These are phyloP conservation scores for Blepharisma undulans DNA, from an alignment of 169 alveolate species.

Conservation along the genomic window DNA sequence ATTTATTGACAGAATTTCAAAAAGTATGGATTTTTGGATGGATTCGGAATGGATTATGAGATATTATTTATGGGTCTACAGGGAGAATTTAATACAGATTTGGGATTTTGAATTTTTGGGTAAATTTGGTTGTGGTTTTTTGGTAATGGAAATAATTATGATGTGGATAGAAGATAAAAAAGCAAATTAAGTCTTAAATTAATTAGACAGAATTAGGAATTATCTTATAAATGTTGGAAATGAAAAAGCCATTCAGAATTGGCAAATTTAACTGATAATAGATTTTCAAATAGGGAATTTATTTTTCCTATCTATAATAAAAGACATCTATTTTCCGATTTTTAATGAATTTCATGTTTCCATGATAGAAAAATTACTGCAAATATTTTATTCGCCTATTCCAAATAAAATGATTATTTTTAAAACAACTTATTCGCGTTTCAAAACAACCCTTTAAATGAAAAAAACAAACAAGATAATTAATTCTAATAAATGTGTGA, in stretches of 20 bases:
- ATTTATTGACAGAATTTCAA: neutral
- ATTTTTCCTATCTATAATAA: neutral
- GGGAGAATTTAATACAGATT: neutral
- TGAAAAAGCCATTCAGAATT: neutral
- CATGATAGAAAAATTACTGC: neutral
- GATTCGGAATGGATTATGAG: neutral
- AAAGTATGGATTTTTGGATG: neutral
- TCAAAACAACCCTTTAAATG: neutral
- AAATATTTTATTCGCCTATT: too few species aligned
- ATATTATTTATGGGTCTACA: neutral
- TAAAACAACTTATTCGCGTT: neutral
- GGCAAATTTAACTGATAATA: neutral
- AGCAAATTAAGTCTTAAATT: too few species aligned
- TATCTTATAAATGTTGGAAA: neutral
- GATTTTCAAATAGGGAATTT: neutral
- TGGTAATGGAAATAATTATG: too few species aligned
- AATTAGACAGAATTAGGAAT: neutral
- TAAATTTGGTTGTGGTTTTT: neutral
- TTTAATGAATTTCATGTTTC: neutral
- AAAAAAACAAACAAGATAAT: too few species aligned
- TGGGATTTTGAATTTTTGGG: neutral
- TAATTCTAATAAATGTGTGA: constrained; percentile 12
- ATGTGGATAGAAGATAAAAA: too few species aligned
- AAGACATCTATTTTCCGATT: neutral
- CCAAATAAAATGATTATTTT: too few species aligned